phyloP scores from a whole-genome alignment of 2,329 filamentous ascomycete genomes.

The Arachnopeziza araneosa region DNA sequence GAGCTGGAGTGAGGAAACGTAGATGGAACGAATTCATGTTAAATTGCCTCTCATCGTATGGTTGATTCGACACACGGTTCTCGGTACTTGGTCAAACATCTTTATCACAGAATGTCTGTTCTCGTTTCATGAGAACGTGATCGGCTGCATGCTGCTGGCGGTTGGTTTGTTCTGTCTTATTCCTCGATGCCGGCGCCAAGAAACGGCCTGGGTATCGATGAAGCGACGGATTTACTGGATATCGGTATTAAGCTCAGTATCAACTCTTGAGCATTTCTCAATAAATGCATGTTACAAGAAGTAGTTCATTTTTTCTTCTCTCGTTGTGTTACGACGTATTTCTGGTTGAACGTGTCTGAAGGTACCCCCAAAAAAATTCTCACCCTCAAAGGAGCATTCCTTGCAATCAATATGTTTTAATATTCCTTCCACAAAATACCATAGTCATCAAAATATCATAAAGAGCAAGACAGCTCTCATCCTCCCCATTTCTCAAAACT shows the following conservation, averaged over 20 bases:
- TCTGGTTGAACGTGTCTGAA: too few relatives aligned
- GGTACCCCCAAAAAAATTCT: too few relatives aligned
- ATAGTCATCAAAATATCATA: too few relatives aligned
- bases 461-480: too few relatives aligned
- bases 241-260: not conserved
- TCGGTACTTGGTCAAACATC: not conserved
- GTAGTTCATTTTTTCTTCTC: too few relatives aligned
- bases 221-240: not conserved
- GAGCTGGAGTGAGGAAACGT: constrained; percentile 7
- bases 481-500: too few relatives aligned
- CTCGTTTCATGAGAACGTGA: not conserved
- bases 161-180: not conserved
- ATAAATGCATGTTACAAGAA: too few relatives aligned
- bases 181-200: not conserved
- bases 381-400: too few relatives aligned
- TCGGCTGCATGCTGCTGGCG: not conserved
- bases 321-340: too few relatives aligned
- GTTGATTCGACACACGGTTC: not conserved
- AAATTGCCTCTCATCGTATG: constrained; percentile 4
- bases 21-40: constrained; percentile 22
- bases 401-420: too few relatives aligned
- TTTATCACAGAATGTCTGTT: not conserved
- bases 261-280: not conserved
- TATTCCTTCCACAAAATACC: too few relatives aligned
- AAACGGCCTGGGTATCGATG: not conserved